Base-by-base conservation (phyloP, 768 basidiomycete species). In the Calocera cornea region DNA sequence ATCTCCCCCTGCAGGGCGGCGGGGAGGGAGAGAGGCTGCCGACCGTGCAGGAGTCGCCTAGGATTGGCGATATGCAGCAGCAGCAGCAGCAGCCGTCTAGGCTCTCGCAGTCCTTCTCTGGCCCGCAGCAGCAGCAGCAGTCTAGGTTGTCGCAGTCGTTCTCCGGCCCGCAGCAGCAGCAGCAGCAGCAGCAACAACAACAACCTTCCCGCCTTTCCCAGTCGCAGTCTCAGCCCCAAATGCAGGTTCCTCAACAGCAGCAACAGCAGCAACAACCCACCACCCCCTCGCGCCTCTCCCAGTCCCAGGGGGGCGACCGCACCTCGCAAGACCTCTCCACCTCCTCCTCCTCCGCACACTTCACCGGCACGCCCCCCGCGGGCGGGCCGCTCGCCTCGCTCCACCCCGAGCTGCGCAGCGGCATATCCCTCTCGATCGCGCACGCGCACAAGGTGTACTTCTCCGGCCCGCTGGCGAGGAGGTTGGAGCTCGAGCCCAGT, bases 391-490 rank as follows among this genome's bases (percentile, higher is more conserved):
- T 65, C 36, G 11, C 34, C 41, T 34, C 64, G 5, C 40, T 91
- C 19, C 90, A 92, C 75, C 86, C 88, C 8, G 90, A 92, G 77
- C 91, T 92, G 65, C 84, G 87, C 54, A 90, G 88, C 1, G 83
- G 90, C 66, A 87, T 92, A 33, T 83, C 83, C 66, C 80, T 92
- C 64, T 88, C 86, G 27, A 78, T 85, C 44, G 85, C 88, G 14
- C 91, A 92, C 73, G 84, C 87, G 0, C 89, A 87, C 79, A 93
- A 93, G 73, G 81, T 93, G 7, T 93, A 93, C 76, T 91, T 87
- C 77, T 92, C 90, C 2, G 91, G 91, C 11, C 89, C 88, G 16
- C 84, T 95, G 22, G 79, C 90, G 17, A 86, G 89, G 65, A 81
- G 83, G 33, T 80, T 90, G 69, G 91, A 93, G 75, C 83, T 87